Evolutionary conservation across 2,329 filamentous ascomycete genomes (phyloP), one percentile per base, ranked within the genome.

Genomic region (Ascochyta lentis): DNA sequence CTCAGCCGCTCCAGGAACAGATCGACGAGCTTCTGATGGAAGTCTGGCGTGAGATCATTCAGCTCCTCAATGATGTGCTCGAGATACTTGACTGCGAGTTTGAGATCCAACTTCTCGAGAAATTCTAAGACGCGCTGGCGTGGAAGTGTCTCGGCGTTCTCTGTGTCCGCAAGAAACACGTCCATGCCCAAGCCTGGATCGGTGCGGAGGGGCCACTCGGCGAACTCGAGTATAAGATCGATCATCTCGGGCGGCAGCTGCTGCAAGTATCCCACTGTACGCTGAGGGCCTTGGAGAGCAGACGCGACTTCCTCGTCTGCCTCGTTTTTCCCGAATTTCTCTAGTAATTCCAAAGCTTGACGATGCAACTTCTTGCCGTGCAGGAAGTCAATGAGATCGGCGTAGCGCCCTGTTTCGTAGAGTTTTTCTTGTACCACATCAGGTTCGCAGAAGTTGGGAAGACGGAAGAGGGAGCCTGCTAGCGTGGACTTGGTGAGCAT

Each of bases 361-460:
- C 89, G 86, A 76, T 99, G 95, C 37, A 98, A 83, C 74, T 89
- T 93, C 79, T 99, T 99, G 60, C 95, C 95, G 68, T 96, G 92
- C 64, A 98, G 88, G 72, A 99, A 99, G 74, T 98, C 94, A n/a
- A 99, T 92, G 1, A 99, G 81, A 77, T 98, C 94, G 47, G 89
- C 94, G 76, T 96, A 97, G 29, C 93, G 87, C 54, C 90, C 90
- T 37, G 89, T 91, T 72, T 96, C 91, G 56, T 96, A 87, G 4
- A 99, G 80, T 67, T 92, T 92, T 75, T 96, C 91, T 71, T 96
- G 95, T 22, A 99, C 94, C 3, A 98, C 95, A 27, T 91, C 89
- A 0, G 95, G 94, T 67, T 99, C 94, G 74, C 95, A 98, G 72
- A 97, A 98, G 74, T 99, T 99, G 70, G 93, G 89, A 47, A 98